Conservation (phyloP, 305 asterid species). For the Fraxinus floribunda region DNA sequence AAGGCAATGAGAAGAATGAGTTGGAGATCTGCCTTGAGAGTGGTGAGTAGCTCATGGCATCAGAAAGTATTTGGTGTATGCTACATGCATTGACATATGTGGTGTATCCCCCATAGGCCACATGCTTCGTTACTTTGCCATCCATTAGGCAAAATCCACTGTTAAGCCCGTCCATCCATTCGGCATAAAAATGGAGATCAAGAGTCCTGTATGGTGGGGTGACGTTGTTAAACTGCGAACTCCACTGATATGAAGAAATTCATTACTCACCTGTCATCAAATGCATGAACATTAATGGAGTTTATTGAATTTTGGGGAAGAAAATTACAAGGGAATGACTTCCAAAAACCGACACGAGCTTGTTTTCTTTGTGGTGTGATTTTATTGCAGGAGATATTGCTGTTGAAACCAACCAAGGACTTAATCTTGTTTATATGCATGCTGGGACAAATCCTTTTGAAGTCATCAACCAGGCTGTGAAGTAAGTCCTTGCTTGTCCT, state of each 20-base stretch:
- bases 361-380: conserved; percentile 30
- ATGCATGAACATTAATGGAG: conserved; percentile 25
- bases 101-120: background rate
- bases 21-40: conserved; percentile 59
- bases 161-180: conserved; percentile 22
- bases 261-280: conserved; percentile 16
- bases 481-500: conserved; percentile 44
- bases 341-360: conserved; percentile 29
- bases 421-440: conserved; percentile 80
- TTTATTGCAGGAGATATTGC: conserved; percentile 76
- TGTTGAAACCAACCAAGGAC: conserved; percentile 89
- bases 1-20: conserved; percentile 46
- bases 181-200: conserved; percentile 22
- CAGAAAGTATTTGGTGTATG: conserved; percentile 17
- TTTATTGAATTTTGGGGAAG: conserved; percentile 26
- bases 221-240: conserved; percentile 24
- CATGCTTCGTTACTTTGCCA: conserved; percentile 28
- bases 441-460: conserved; percentile 91
- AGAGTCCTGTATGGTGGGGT: conserved; percentile 17
- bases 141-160: conserved; percentile 1
- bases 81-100: background rate
- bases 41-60: conserved; percentile 40
- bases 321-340: conserved; percentile 27
- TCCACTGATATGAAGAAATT: conserved; percentile 27
- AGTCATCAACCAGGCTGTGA: conserved; percentile 87